Evolutionary conservation across 495 filamentous ascomycete species (phyloP).

Genomic region (Tuber aestivum): DNA sequence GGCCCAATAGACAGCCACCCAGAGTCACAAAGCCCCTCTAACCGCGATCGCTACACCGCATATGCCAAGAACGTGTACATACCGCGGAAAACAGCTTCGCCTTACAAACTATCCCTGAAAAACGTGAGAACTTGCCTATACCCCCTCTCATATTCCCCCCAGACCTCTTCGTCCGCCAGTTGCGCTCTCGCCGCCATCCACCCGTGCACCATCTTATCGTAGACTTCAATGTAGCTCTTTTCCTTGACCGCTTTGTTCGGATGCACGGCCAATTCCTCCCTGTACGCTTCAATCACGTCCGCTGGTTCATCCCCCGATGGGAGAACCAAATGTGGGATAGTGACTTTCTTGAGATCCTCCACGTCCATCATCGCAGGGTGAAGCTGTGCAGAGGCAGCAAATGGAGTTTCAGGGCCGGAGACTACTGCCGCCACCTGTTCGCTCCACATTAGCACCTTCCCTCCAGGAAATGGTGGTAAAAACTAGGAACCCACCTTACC

Average conservation of each 20-base stretch:
- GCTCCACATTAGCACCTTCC: conserved; percentile 1
- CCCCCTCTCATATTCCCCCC: conserved; percentile 53
- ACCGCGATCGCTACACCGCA: neutral
- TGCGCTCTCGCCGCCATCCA: conserved; percentile 60
- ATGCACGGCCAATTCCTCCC: conserved; percentile 42
- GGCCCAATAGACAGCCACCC: neutral
- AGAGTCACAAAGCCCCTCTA: neutral
- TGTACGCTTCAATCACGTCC: conserved; percentile 46
- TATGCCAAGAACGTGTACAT: neutral
- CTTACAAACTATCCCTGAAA: conserved; percentile 12
- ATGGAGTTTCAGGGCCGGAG: conserved; percentile 54
- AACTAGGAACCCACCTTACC: conserved; percentile 59
- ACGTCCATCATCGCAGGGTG: conserved; percentile 90
- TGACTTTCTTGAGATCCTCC: conserved; percentile 49
- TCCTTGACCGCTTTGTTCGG: conserved; percentile 34
- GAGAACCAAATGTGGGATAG: conserved; percentile 53
- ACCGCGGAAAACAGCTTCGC: neutral
- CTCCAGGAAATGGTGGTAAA: conserved; percentile 14
- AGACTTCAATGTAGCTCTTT: conserved; percentile 50
- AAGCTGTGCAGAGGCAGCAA: conserved; percentile 62
- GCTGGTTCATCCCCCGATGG: conserved; percentile 53
- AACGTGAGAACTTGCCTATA: conserved; percentile 29
- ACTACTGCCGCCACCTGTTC: conserved; percentile 56
- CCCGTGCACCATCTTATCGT: conserved; percentile 53
- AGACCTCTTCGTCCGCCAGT: conserved; percentile 49